A percentile compares a stretch with the other conserved stretches of the same genome.
These are phyloP conservation scores for Cyberlindnera bimundalis DNA, from an alignment of 805 yeast genomes.

Conservation along the genomic window DNA sequence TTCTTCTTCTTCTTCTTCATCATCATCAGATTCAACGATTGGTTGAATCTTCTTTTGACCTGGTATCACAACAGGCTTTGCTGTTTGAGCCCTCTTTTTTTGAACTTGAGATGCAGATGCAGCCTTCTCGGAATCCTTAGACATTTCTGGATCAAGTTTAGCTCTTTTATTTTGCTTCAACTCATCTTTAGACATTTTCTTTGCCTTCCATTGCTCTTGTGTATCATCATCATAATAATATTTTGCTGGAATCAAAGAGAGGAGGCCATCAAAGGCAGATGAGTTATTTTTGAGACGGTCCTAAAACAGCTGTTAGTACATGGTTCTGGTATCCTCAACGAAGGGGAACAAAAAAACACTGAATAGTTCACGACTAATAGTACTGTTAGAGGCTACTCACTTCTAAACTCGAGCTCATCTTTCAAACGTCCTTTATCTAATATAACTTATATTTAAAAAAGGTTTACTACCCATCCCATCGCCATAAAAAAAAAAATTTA, in stretches of 20 bases:
- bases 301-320: slow-evolving; percentile 29
- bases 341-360: too few relatives aligned
- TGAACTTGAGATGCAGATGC: slow-evolving; percentile 59
- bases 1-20: slow-evolving; percentile 8
- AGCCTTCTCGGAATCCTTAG: slow-evolving; percentile 44
- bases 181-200: slow-evolving; percentile 69
- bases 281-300: slow-evolving; percentile 79
- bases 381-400: slow-evolving; percentile 35
- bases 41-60: slow-evolving; percentile 29
- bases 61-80: slow-evolving; percentile 41
- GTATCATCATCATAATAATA: slow-evolving; percentile 90
- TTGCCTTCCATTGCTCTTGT: slow-evolving; percentile 85
- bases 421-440: too few relatives aligned
- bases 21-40: slow-evolving; percentile 10
- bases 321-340: too few relatives aligned
- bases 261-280: slow-evolving; percentile 79
- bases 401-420: slow-evolving; percentile 58
- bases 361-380: too few relatives aligned
- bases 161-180: slow-evolving; percentile 55
- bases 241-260: slow-evolving; percentile 91
- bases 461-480: too few relatives aligned
- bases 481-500: background rate
- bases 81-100: slow-evolving; percentile 50
- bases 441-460: too few relatives aligned
- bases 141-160: slow-evolving; percentile 69